Evolutionary conservation across 2,329 filamentous ascomycete species (phyloP), one percentile per base, ranked within the genome.

Genomic region (Dactylella cylindrospora): DNA sequence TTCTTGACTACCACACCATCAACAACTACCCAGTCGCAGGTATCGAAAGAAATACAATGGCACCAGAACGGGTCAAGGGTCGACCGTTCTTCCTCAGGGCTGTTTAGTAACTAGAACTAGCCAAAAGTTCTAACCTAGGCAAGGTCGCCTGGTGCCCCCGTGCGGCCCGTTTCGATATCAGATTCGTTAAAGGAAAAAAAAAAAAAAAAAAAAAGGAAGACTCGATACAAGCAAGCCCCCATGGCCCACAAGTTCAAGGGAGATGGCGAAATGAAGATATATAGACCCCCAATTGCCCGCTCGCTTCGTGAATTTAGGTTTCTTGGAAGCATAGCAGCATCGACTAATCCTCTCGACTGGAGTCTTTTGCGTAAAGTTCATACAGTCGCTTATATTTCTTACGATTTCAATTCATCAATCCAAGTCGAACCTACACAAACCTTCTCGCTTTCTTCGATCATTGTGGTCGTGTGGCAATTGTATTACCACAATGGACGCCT

Each of bases 221-320:
- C 43, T 12, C 35, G 20, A 31, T 41, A 29, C 35, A 28, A 17
- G 43, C 35, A 38, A 57, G 29, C 43, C 43, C 13, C 29, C 28
- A 23, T 10, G 46, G 47, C 55, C 41, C 47, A 35, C 32, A 61
- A 49, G 28, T 44, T 49, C 41, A 36, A 50, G 57, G 41, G 45
- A 23, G 31, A 29, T 33, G 45, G 41, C 57, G 57, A 49, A 53
- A 44, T 32, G n/a, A 44, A 54, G 57, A 54, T 62, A 62, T 62
- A 62, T 62, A 62, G 57, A 62, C 55, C 54, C 57, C 49, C 35
- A 49, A 35, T 44, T 35, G 28, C 33, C 55, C 55, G 47, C 40
- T 62, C 49, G 57, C 41, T 53, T 62, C 57, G n/a, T n/a, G n/a
- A n/a, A n/a, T n/a, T n/a, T 43, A 62, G 32, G 31, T 45, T 47